Base-by-base conservation (phyloP, 768 basidiomycete species). In the Naematelia encephala region DNA sequence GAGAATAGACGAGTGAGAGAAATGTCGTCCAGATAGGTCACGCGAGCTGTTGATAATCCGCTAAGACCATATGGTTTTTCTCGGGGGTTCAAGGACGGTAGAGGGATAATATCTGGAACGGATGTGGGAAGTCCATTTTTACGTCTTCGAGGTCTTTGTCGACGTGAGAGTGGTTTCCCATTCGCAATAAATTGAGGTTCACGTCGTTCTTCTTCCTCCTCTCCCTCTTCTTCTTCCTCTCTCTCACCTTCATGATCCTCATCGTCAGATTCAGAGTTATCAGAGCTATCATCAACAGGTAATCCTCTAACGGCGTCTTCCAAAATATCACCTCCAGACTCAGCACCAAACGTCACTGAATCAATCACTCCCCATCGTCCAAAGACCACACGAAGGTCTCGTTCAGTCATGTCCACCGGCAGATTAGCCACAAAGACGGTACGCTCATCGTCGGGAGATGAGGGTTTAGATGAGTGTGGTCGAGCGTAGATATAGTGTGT, bases 371-470 rank as follows among this genome's bases (percentile, higher is more conserved):
- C 91, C 56, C 82, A 85, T 22, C 81, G 69, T 69, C 86, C 86
- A 80, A 93, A 93, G n/a, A 96, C 80, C 11, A 83, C 77, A 1
- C 84, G 79, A 0, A 96, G 77, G 69, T 91, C 90, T 34, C 88
- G 82, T 66, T 89, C 88, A 0, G 89, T 89, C 2, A 89, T 84
- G 73, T 94, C 91, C 56, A 90, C 86, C 1, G 93, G 91, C 4
- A 93, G 79, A 68, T 97, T 96, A 55, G 88, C 89, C 1, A 93
- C 79, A 70, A 97, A 97, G 10, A 94, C 80, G 0, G 91, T 93
- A 45, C 91, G 83, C 14, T 83, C 85, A 28, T 84, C 63, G 83
- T 79, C 53, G 78, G 81, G 42, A 64, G 60, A 29, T 0, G 60
- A 51, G 2, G 59, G 14, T 13, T 57, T 58, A 12, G 62, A 29